These are phyloP conservation scores for Adiantum capillusveneris DNA, from an alignment of 75 land plant genomes.

Conservation along the genomic window DNA sequence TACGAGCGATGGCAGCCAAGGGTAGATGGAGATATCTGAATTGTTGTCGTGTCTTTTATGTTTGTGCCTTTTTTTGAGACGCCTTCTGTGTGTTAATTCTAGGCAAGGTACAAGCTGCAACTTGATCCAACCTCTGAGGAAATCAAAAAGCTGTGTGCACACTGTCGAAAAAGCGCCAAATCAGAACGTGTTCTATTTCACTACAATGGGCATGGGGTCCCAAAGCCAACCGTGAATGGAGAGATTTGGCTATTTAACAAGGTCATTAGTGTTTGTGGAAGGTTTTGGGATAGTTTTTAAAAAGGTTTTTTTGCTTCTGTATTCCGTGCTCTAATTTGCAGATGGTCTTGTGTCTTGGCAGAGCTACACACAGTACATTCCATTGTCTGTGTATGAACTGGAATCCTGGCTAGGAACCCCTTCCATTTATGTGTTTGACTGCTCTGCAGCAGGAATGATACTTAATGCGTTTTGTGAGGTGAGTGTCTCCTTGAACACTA, in stretches of 20 bases:
- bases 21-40: constrained; percentile 28
- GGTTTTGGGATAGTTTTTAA: no score
- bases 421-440: constrained; percentile 96
- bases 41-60: no score
- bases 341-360: not conserved
- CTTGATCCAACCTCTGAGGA: constrained; percentile 90
- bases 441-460: constrained; percentile 93
- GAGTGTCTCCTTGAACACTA: not conserved
- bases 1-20: constrained; percentile 97
- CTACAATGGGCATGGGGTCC: constrained; percentile 98
- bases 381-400: constrained; percentile 78
- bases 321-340: no score
- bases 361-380: constrained; percentile 83
- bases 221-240: constrained; percentile 86
- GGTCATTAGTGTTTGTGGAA: no score
- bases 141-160: constrained; percentile 72
- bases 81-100: constrained; percentile 1
- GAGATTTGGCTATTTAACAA: constrained; percentile 98
- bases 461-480: constrained; percentile 88
- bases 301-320: no score
- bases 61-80: no score
- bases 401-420: constrained; percentile 95
- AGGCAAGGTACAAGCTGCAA: constrained; percentile 80
- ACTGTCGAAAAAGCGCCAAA: constrained; percentile 73
- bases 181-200: constrained; percentile 88